A percentile compares a stretch with the other conserved stretches of the same genome.
Evolutionary conservation across 2,329 filamentous ascomycete genomes (phyloP).

Genomic region (Helminthosporium solani): DNA sequence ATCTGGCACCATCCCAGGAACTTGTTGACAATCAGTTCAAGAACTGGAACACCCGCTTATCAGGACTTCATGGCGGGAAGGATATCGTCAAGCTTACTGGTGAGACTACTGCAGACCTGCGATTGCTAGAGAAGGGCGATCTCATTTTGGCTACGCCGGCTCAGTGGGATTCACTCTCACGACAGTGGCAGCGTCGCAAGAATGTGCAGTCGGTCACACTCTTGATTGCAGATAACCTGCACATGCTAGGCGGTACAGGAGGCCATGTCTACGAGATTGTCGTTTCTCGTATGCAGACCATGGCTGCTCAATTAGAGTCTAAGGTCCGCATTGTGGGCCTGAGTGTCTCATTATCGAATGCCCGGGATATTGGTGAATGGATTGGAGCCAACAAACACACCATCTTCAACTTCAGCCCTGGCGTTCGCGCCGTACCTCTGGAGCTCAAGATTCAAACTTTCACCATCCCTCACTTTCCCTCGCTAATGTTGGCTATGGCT

Average conservation of each 20-base stretch:
- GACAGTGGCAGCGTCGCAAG: slow-evolving; percentile 95
- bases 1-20: slow-evolving; percentile 93
- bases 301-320: slow-evolving; percentile 82
- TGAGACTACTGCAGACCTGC: slow-evolving; percentile 86
- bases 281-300: slow-evolving; percentile 97
- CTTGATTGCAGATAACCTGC: slow-evolving; percentile 93
- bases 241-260: slow-evolving; percentile 81
- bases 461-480: slow-evolving; percentile 94
- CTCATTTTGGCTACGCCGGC: slow-evolving; percentile 87
- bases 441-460: slow-evolving; percentile 96
- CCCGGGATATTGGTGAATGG: slow-evolving; percentile 94
- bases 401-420: slow-evolving; percentile 97
- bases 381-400: slow-evolving; percentile 97
- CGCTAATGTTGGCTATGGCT: slow-evolving; percentile 97
- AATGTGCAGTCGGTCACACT: slow-evolving; percentile 88
- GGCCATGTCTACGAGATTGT: slow-evolving; percentile 95
- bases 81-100: slow-evolving; percentile 90
- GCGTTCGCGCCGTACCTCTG: slow-evolving; percentile 82
- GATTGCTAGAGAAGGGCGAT: slow-evolving; percentile 82
- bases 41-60: slow-evolving; percentile 81
- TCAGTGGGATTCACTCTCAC: slow-evolving; percentile 94
- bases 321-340: slow-evolving; percentile 85
- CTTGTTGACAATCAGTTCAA: slow-evolving; percentile 78
- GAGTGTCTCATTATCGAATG: slow-evolving; percentile 89
- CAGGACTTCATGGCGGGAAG: slow-evolving; percentile 75